phyloP scores from a whole-genome alignment of 306 rosid genomes.

The Cajanus cajan region DNA sequence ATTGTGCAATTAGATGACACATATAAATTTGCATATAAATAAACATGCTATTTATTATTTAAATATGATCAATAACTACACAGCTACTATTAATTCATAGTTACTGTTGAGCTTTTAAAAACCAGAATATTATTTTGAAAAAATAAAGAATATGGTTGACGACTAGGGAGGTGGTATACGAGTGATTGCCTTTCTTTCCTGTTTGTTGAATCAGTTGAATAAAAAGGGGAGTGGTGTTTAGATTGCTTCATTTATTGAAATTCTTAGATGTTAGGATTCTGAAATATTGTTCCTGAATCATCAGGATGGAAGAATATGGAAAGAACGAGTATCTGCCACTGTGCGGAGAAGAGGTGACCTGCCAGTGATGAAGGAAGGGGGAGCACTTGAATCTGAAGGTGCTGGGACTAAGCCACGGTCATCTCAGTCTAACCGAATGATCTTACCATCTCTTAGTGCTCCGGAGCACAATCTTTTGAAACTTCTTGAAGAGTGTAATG shows the following conservation, averaged over 20 bases:
- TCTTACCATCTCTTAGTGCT: conserved; percentile 91
- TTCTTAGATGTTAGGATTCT: conserved; percentile 20
- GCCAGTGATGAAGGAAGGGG: conserved; percentile 77
- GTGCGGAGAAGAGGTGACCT: conserved; percentile 68
- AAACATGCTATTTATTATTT: too few relatives aligned
- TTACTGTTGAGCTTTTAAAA: neutral
- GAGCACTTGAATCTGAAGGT: conserved; percentile 45
- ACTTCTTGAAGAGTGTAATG: conserved; percentile 85
- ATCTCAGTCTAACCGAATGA: conserved; percentile 55
- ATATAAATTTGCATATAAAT: too few relatives aligned
- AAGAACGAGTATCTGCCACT: conserved; percentile 79
- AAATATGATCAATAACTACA: too few relatives aligned
- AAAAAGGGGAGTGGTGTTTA: neutral
- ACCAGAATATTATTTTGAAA: neutral
- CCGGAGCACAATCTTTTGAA: conserved; percentile 82
- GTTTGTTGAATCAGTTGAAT: neutral
- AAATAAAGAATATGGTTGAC: neutral
- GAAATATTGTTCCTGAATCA: conserved; percentile 29
- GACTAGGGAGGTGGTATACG: neutral
- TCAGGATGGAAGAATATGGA: conserved; percentile 98
- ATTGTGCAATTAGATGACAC: too few relatives aligned
- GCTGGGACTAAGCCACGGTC: conserved; percentile 46
- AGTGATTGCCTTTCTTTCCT: neutral
- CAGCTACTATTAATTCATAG: neutral
- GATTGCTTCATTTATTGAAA: neutral